Base-by-base conservation (phyloP, 2,329 filamentous ascomycete species). In the Ascochyta lentis region DNA sequence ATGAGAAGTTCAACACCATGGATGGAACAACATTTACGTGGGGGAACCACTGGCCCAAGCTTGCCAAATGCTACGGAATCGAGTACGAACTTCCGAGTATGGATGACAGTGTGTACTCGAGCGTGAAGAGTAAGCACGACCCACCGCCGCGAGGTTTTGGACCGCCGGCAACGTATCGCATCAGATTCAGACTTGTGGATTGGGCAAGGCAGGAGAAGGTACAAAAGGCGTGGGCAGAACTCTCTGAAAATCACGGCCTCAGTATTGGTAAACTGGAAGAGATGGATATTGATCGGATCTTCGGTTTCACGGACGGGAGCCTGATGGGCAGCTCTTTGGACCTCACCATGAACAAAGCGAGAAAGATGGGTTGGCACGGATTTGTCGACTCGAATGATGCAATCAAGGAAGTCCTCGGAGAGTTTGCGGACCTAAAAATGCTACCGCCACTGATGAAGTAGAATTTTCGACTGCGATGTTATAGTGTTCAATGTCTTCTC, bases 1-100 rank as follows among this genome's bases (percentile, higher is more conserved):
- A 82, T 55, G 67, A 84, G 62, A 77, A 74, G 15, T 83, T 84
- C 69, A 84, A 84, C 55, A 77, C 78, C 0, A 68, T 68, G 29
- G 81, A 85, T 46, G 78, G 76, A 5, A 75, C 70, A 13, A 69
- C 73, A 0, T 78, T 83, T 19, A 79, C 77, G 1, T 83, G 79
- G 77, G 79, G 79, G 1, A 73, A 76, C 23, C 77, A 83, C 53
- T 84, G 79, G 78, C 76, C 78, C 0, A 76, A 78, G 56, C 67
- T 83, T 13, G 79, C 79, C 0, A 64, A 66, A 4, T 80, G 78
- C 75, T 83, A 79, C 63, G 73, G 74, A 0, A 69, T 80, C 0
- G 62, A 70, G 12, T 79, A 77, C 64, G 69, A 58, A 0, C 63
- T 65, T 4, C 78, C 74, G 1, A 61, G 57, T 24, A 26, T 59